A percentile compares a stretch with the other conserved stretches of the same genome.
Evolutionary conservation across 2,329 filamentous ascomycete species (phyloP).

Genomic region (Pyricularia pennisetigena): DNA sequence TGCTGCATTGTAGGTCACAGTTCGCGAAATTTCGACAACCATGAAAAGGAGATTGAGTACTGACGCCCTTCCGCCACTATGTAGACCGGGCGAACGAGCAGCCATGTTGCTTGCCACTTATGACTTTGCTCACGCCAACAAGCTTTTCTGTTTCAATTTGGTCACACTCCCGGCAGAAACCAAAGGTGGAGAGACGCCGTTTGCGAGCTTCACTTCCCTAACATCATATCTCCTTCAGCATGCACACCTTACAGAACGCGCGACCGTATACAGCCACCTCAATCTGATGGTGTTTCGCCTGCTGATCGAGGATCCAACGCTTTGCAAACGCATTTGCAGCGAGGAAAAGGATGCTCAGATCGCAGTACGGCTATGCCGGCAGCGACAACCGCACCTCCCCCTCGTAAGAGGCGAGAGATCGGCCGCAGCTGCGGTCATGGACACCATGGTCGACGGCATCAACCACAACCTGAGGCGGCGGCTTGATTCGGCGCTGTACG

Average conservation of each 20-base stretch:
- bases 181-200: slow-evolving; percentile 60
- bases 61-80: background rate
- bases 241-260: slow-evolving; percentile 71
- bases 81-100: slow-evolving; percentile 68
- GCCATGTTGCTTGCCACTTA: slow-evolving; percentile 78
- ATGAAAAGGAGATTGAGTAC: background rate
- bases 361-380: slow-evolving; percentile 74
- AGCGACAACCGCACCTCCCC: slow-evolving; percentile 78
- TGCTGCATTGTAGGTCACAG: slow-evolving; percentile 56
- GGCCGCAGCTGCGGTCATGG: slow-evolving; percentile 66
- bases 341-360: slow-evolving; percentile 62
- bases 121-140: slow-evolving; percentile 90
- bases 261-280: slow-evolving; percentile 74
- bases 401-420: slow-evolving; percentile 62
- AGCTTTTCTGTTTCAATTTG: slow-evolving; percentile 83
- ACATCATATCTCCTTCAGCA: slow-evolving; percentile 92
- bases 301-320: slow-evolving; percentile 71
- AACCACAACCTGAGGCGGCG: slow-evolving; percentile 86
- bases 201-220: slow-evolving; percentile 75
- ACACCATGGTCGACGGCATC: slow-evolving; percentile 81
- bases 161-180: slow-evolving; percentile 50
- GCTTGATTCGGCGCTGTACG: slow-evolving; percentile 78
- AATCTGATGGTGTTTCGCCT: slow-evolving; percentile 79
- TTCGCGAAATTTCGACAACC: background rate
- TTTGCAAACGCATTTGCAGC: slow-evolving; percentile 78